Evolutionary conservation across 2,329 filamentous ascomycete species (phyloP), one percentile per base, ranked within the genome.

Genomic region (Macroventuria anomochaeta): DNA sequence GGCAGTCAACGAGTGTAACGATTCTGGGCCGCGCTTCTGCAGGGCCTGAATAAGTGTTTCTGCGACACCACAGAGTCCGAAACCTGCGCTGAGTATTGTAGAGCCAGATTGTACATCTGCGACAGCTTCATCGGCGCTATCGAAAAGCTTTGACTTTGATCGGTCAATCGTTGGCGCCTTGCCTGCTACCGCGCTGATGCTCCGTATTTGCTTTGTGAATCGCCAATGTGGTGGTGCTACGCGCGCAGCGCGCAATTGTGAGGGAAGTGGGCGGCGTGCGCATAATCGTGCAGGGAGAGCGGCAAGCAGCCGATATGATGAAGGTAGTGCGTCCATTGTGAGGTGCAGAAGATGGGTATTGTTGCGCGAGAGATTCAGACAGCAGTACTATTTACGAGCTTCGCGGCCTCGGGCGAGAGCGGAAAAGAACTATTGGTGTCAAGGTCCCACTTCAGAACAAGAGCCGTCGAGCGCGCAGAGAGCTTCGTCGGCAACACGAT

Each of bases 1-100:
- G 12, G 88, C 89, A 0, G 88, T 92, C 20, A 93, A 76, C 6
- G 68, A 69, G 29, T 74, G 69, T 28, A 74, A 51, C 17, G 68
- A 69, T 20, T 72, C 41, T 6, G 63, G 37, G 1, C 71, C 71
- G 3, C 71, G 65, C 46, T 64, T 67, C 32, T 64, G 51, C 41
- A 76, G 69, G 10, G 72, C 72, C n/a, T 65, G 53, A 23, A 75
- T 75, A 28, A 76, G 67, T 1, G 73, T 75, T 13, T 75, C 73
- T 36, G 74, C 71, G 17, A 76, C 70, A 42, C 74, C 74, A 40
- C 71, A 75, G 10, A 76, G 62, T 10, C 74, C 74, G 36, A 76
- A 76, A 12, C 74, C 74, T 29, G 72, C 71, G 46, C 73, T 74
- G 13, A 76, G 65, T 7, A 76, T 61, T 8, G 71, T 75, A 6